Base-by-base conservation (phyloP, 2,329 filamentous ascomycete species). In the Stemphylium beticola region DNA sequence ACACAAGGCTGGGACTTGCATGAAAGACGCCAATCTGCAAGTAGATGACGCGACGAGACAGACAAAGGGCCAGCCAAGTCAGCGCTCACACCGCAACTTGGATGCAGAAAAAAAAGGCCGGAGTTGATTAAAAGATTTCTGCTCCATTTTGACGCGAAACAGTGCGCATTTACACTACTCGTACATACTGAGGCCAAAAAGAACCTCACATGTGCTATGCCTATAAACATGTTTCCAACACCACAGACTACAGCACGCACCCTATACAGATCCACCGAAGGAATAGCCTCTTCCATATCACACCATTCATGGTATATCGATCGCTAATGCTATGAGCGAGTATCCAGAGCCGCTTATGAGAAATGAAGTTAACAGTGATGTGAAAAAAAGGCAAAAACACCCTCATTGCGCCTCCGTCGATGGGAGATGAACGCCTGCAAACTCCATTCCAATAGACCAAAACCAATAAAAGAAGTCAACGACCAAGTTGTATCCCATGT, bases 281-380 rank as follows among this genome's bases (percentile, higher is more conserved):
- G 62, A 68, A 69, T 70, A 67, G 53, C 58, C 57, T 52, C 41
- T 54, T 61, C 40, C 61, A 55, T 65, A 65, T 60, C 58, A 60
- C 63, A 68, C 65, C 65, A 53, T 63, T 49, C 56, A 58, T 59
- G 64, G 67, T 67, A 66, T 69, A 68, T 69, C 58, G 40, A 60
- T 65, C 61, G 62, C 64, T 67, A 68, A 63, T 60, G 62, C 61
- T 72, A 67, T 69, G 63, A 69, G 61, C 61, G 58, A 62, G 60
- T 70, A 73, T 73, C 69, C 71, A 71, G 69, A 71, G 66, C 64
- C 70, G 64, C 66, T 29, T 67, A 58, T 69, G 58, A 68, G 65
- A 72, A 71, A 72, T 72, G 65, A 71, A 66, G 62, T 68, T 70
- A 69, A 68, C 41, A 66, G 60, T 61, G 57, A 62, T 64, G 55